Evolutionary conservation across 2,329 filamentous ascomycete genomes (phyloP).

Genomic region (Penicillium sp.): DNA sequence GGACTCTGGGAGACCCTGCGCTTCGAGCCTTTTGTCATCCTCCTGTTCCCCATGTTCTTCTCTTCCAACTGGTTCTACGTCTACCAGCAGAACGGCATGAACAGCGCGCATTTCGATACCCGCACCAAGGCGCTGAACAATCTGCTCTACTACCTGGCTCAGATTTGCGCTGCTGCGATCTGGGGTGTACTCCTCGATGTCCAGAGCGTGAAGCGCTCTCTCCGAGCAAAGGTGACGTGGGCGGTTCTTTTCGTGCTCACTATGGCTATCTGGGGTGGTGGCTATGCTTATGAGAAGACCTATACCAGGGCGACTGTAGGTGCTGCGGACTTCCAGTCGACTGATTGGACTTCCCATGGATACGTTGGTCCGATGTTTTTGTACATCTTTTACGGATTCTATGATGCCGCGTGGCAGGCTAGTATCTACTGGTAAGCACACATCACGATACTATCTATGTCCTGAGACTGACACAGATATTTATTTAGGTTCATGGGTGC

Average conservation of each 20-base stretch:
- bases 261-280: constrained; percentile 76
- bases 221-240: constrained; percentile 65
- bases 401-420: constrained; percentile 84
- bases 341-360: constrained; percentile 65
- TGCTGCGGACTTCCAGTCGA: background rate
- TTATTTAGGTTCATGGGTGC: constrained; percentile 75
- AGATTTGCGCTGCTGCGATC: constrained; percentile 70
- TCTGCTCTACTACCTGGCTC: constrained; percentile 70
- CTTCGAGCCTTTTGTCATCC: constrained; percentile 67
- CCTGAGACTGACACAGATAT: background rate
- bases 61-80: constrained; percentile 75
- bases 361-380: constrained; percentile 79
- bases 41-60: constrained; percentile 78
- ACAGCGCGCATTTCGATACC: constrained; percentile 66
- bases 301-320: constrained; percentile 49
- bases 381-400: constrained; percentile 85
- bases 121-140: constrained; percentile 71
- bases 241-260: constrained; percentile 65
- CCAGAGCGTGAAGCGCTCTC: constrained; percentile 56
- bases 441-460: background rate
- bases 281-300: constrained; percentile 68
- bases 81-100: constrained; percentile 73
- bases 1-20: constrained; percentile 71
- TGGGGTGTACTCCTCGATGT: constrained; percentile 71
- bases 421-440: constrained; percentile 73